A percentile compares a stretch with the other conserved stretches of the same genome.
Evolutionary conservation across 768 basidiomycete species (phyloP).

Genomic region (Strobilomyces dryophilus): DNA sequence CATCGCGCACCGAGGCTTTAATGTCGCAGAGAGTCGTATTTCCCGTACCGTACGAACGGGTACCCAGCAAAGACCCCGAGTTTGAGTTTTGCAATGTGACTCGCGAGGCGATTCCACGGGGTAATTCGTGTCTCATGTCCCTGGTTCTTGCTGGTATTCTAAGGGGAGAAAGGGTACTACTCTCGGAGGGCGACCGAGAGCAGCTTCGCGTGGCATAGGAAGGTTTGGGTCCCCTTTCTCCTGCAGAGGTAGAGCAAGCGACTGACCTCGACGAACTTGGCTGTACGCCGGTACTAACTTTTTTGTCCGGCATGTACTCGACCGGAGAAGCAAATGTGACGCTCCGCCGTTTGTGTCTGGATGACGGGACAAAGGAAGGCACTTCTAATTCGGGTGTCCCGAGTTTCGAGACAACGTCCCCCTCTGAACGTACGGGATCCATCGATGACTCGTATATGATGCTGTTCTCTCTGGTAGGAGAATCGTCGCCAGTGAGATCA

Average conservation of each 20-base stretch:
- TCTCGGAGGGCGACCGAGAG: slow-evolving; percentile 3
- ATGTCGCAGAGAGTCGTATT: neutral
- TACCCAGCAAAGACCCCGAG: slow-evolving; percentile 6
- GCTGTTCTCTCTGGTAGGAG: slow-evolving; percentile 17
- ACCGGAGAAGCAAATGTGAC: slow-evolving; percentile 31
- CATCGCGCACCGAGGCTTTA: neutral
- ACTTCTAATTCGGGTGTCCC: slow-evolving; percentile 1
- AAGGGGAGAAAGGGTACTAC: slow-evolving; percentile 17
- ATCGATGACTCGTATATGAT: neutral
- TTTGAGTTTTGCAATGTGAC: neutral
- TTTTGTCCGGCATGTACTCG: slow-evolving; percentile 9
- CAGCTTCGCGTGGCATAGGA: neutral
- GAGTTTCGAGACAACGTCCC: neutral
- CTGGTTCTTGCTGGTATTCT: neutral
- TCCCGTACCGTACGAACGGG: neutral
- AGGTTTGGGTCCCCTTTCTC: neutral
- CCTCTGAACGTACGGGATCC: neutral
- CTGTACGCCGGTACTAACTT: neutral
- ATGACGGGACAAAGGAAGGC: neutral
- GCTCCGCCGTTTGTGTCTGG: slow-evolving; percentile 15
- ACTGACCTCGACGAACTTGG: slow-evolving; percentile 9
- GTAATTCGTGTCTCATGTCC: neutral
- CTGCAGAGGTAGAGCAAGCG: neutral
- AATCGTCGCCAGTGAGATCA: slow-evolving; percentile 40
- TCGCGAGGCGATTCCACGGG: slow-evolving; percentile 2